Evolutionary conservation across 371 early-diverging fungal species (phyloP), one percentile per base, ranked within the genome.

Genomic region (Syncephalis plumigaleata): DNA sequence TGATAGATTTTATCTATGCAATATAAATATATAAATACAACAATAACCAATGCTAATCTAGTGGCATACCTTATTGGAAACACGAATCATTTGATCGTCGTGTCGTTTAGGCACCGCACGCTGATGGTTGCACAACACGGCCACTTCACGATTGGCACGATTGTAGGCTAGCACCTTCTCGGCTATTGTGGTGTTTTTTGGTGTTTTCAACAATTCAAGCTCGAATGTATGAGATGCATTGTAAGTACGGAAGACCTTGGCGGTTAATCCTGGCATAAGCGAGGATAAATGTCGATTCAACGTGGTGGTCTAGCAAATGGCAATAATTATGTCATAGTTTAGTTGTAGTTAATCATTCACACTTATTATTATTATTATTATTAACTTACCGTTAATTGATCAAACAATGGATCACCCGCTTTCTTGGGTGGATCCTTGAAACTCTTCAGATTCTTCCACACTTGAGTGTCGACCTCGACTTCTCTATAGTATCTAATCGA

Each of bases 211-310:
- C 18, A 95, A 66, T 64, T 97, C 81, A 36, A 83, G 65, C 60
- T 93, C 91, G 73, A 94, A 92, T 1, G 92, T 91, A 54, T 68
- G 70, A 9, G 93, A 92, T 1, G 97, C 97, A 56, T 97, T 97
- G 64, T 76, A 92, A 18, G 97, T 97, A 84, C 97, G 95, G 72
- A 97, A 97, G 17, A 95, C 97, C 60, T 97, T 97, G 49, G 95
- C 95, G 2, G 91, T 86, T 31, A 97, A 62, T 2, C 95, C 93
- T n/a, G 73, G 65, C 92, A 93, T 92, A 55, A 77, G 73, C 18
- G 53, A 69, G 22, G 74, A 75, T 51, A 97, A 63, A 55, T 93
- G 79, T 62, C 85, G 90, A 71, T 97, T 97, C 46, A 97, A 59
- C 20, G 68, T 59, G 0, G 72, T 50, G 0, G 89, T 79, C 77